Conservation (phyloP, 495 filamentous ascomycete species). For the Penicillium lividum region DNA sequence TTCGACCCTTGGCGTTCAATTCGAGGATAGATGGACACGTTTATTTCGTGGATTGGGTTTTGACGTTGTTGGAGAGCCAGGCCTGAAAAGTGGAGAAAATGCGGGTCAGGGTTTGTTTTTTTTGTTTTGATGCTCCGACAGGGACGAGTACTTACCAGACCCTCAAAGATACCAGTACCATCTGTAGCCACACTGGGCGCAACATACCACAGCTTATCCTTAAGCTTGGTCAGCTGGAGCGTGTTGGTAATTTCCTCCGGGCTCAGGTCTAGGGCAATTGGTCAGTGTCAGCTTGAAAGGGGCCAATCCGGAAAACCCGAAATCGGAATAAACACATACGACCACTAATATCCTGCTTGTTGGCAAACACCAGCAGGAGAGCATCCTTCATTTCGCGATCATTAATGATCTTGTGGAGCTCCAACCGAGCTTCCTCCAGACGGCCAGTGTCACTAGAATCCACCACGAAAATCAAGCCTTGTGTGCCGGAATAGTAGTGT, state of each 20-base stretch:
- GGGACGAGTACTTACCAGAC: conserved; percentile 61
- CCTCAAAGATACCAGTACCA: conserved; percentile 92
- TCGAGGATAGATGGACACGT: conserved; percentile 7
- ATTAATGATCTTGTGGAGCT: conserved; percentile 93
- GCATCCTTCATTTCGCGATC: conserved; percentile 99
- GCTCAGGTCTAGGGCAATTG: conserved; percentile 65
- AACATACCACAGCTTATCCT: conserved; percentile 94
- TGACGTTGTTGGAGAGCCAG: conserved; percentile 94
- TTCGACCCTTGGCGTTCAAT: conserved; percentile 7
- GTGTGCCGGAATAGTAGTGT: conserved; percentile 97
- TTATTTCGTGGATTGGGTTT: conserved; percentile 62
- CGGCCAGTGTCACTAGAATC: conserved; percentile 85
- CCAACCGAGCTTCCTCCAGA: conserved; percentile 85
- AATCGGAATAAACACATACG: conserved; percentile 55
- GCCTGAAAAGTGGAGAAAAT: conserved; percentile 47
- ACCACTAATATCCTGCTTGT: conserved; percentile 91
- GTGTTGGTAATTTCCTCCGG: conserved; percentile 83
- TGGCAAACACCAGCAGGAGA: conserved; percentile 90
- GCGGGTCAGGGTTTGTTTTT: conserved; percentile 24
- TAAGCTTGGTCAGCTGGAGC: conserved; percentile 80
- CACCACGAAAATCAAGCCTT: conserved; percentile 97
- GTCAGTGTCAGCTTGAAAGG: conserved; percentile 16
- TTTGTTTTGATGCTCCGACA: conserved; percentile 14
- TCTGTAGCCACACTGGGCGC: conserved; percentile 93
- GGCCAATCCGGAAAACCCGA: neutral